Percentiles rank a stretch among this genome's conserved stretches.
Conservation (phyloP, 495 filamentous ascomycete genomes). For the Penicillium pulvis region DNA sequence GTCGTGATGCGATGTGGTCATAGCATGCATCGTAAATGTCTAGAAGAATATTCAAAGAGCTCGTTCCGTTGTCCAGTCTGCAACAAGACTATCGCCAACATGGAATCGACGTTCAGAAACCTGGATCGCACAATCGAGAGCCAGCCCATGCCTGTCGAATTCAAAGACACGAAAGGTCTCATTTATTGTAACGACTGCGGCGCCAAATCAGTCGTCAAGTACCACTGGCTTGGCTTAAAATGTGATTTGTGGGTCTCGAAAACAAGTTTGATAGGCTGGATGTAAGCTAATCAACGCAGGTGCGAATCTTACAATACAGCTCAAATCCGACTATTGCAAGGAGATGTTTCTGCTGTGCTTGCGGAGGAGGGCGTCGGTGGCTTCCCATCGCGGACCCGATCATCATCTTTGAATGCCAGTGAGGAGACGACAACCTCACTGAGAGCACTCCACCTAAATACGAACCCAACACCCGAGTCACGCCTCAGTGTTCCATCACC, state of each 20-base stretch:
- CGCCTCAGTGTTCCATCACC: slow-evolving; percentile 30
- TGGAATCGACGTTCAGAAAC: slow-evolving; percentile 93
- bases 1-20: slow-evolving; percentile 97
- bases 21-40: slow-evolving; percentile 88
- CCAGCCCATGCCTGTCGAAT: slow-evolving; percentile 90
- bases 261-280: not conserved
- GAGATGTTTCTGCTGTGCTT: slow-evolving; percentile 29
- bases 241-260: slow-evolving; percentile 64
- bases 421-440: slow-evolving; percentile 30
- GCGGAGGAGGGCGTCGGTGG: slow-evolving; percentile 26
- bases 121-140: slow-evolving; percentile 79
- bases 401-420: slow-evolving; percentile 29
- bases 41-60: slow-evolving; percentile 76
- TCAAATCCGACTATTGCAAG: slow-evolving; percentile 64
- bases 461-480: slow-evolving; percentile 32
- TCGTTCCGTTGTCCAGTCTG: slow-evolving; percentile 96
- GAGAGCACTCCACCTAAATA: slow-evolving; percentile 34
- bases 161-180: slow-evolving; percentile 74
- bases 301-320: slow-evolving; percentile 86
- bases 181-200: slow-evolving; percentile 95
- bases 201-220: slow-evolving; percentile 78
- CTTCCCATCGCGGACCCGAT: slow-evolving; percentile 27
- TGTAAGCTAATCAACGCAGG: slow-evolving; percentile 33
- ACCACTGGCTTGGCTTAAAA: slow-evolving; percentile 94
- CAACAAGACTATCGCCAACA: slow-evolving; percentile 89